Evolutionary conservation across 2,329 filamentous ascomycete species (phyloP).

Genomic region (Pseudogymnoascus sp.): DNA sequence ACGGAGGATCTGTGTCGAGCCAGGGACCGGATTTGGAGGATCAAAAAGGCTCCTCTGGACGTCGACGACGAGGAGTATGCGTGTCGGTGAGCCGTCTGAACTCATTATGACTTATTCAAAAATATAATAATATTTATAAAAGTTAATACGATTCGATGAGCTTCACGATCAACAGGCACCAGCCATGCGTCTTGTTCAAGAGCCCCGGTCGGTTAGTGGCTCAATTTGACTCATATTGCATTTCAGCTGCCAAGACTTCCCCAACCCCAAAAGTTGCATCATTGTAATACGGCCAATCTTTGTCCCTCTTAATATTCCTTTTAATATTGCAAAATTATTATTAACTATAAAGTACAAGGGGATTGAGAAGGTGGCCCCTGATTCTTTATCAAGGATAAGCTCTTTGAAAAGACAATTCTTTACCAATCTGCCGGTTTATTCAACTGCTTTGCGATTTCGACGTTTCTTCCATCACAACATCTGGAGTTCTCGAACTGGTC

Average conservation of each 20-base stretch:
- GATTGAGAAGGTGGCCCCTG: neutral
- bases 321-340: neutral
- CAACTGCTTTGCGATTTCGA: constrained; percentile 3
- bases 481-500: neutral
- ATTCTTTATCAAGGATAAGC: neutral
- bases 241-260: neutral
- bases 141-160: neutral
- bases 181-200: neutral
- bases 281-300: neutral
- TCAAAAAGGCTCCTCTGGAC: neutral
- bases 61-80: neutral
- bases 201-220: neutral
- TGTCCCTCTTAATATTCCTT: neutral
- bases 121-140: constrained; percentile 1
- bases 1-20: neutral
- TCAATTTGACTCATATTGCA: neutral
- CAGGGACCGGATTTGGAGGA: neutral
- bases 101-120: neutral
- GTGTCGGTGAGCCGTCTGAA: neutral
- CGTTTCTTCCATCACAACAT: neutral
- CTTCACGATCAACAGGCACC: neutral
- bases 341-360: neutral
- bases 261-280: neutral
- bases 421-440: neutral
- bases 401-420: neutral